Base-by-base conservation (phyloP, 495 filamentous ascomycete genomes). In the Jackrogersella minutella region DNA sequence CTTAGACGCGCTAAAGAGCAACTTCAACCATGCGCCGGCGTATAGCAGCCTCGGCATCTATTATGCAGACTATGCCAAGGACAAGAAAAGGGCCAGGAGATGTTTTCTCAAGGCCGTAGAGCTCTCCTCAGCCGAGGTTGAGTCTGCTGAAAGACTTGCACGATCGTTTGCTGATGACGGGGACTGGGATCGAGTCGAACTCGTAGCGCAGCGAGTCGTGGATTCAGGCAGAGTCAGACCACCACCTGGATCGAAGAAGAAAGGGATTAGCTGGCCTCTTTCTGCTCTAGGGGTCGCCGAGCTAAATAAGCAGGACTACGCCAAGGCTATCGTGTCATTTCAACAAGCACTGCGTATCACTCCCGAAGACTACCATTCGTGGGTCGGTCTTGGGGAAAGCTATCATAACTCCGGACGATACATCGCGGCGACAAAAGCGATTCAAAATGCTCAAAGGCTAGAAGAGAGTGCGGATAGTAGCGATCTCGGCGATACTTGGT, bases 91-190 rank as follows among this genome's bases (percentile, higher is more conserved):
- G 68, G 92, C 93, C 17, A 85, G 91, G 10, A 88, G 88, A 68
- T 98, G 95, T 74, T 99, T 98, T 70, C 92, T 97, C 69, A 97
- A 97, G 73, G 95, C 95, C 0, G 94, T 99, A 47, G 95, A 99
- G 73, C 80, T 98, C 8, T 99, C 96, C 0, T 76, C 93, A 0
- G 86, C 91, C 0, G 96, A 99, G 73, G 86, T 96, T 1, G 83
- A 90, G 69, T 92, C 95, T 43, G 95, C 95, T 2, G 91, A 98
- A 76, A 86, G 92, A 24, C 86, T 99, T 9, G 92, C 94, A 8
- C 83, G 84, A 39, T 86, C 85, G 1, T 99, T 97, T 71, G 93
- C 96, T 0, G 88, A 96, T 62, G 88, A 91, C 55, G 86, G 90
- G 16, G 95, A 98, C 67, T 99, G 95, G 95, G 96, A 98, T 55